Conservation (phyloP, 768 basidiomycete species). For the Brasilioporus rufonigricans region DNA sequence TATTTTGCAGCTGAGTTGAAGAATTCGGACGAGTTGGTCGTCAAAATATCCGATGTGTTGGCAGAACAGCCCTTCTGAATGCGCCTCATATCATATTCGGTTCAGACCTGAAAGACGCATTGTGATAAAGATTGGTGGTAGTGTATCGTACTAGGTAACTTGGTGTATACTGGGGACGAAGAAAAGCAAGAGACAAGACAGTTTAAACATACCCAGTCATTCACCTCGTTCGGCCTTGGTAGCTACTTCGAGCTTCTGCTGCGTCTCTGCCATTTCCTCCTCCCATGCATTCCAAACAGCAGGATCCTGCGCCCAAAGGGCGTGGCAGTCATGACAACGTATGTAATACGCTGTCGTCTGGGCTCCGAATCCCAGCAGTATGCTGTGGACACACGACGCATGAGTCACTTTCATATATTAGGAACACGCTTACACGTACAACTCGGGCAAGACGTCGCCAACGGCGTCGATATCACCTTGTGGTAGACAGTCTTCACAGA, state of each 20-base stretch:
- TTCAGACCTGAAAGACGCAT: neutral
- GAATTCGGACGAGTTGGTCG: constrained; percentile 43
- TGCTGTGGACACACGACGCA: constrained; percentile 28
- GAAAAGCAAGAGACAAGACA: neutral
- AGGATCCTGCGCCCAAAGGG: constrained; percentile 36
- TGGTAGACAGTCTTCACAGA: constrained; percentile 62
- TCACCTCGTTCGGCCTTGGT: neutral
- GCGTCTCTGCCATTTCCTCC: constrained; percentile 38
- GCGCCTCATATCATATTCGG: neutral
- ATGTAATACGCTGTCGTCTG: constrained; percentile 45
- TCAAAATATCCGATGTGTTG: constrained; percentile 50
- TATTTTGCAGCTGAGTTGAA: constrained; percentile 55
- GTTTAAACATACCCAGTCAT: neutral
- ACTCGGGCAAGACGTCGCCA: constrained; percentile 57
- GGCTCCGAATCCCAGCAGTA: constrained; percentile 39
- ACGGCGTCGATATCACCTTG: constrained; percentile 47
- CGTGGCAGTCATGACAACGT: constrained; percentile 47
- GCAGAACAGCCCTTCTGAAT: constrained; percentile 55
- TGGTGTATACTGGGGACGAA: neutral
- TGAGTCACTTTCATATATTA: constrained; percentile 7
- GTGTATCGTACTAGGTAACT: neutral
- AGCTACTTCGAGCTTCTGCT: constrained; percentile 32
- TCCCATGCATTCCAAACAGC: constrained; percentile 42
- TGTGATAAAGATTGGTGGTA: neutral
- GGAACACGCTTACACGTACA: constrained; percentile 38